Evolutionary conservation across 345 rosid genomes (phyloP).

Genomic region (Acer saccharum): DNA sequence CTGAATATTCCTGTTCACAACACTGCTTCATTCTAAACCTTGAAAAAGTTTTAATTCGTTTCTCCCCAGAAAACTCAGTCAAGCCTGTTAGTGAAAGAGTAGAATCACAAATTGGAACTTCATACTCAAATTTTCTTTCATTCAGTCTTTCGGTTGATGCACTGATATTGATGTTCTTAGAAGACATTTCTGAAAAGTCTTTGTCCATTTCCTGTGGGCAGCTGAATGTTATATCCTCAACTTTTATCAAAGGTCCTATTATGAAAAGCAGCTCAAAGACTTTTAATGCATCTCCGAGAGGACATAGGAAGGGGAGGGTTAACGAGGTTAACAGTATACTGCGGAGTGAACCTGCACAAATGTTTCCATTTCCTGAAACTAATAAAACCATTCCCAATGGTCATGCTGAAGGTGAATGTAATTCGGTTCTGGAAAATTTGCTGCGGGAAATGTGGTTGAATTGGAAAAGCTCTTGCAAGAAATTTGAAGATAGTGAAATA

Average conservation of each 20-base stretch:
- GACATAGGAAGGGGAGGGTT: constrained; percentile 36
- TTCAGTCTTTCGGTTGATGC: constrained; percentile 61
- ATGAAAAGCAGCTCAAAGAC: constrained; percentile 31
- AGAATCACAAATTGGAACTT: constrained; percentile 39
- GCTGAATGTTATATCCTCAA: constrained; percentile 48
- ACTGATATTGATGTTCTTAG: constrained; percentile 45
- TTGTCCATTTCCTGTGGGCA: constrained; percentile 60
- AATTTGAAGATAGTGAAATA: constrained; percentile 49
- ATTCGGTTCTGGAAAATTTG: constrained; percentile 41
- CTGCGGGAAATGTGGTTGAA: constrained; percentile 64
- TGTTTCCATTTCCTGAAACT: constrained; percentile 37
- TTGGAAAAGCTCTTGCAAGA: constrained; percentile 51
- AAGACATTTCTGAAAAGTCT: constrained; percentile 49
- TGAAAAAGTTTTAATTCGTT: constrained; percentile 49
- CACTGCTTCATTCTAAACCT: constrained; percentile 48
- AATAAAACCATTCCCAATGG: constrained; percentile 27
- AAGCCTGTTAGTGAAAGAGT: constrained; percentile 35
- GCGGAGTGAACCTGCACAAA: constrained; percentile 60
- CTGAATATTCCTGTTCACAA: constrained; percentile 34
- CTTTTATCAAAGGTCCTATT: constrained; percentile 28
- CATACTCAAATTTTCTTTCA: constrained; percentile 42
- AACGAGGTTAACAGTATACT: constrained; percentile 47
- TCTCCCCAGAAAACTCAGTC: constrained; percentile 38
- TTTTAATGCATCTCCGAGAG: constrained; percentile 31
- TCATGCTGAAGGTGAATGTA: constrained; percentile 37